Base-by-base conservation (phyloP, 768 basidiomycete genomes). In the Phylloporus arenicola region DNA sequence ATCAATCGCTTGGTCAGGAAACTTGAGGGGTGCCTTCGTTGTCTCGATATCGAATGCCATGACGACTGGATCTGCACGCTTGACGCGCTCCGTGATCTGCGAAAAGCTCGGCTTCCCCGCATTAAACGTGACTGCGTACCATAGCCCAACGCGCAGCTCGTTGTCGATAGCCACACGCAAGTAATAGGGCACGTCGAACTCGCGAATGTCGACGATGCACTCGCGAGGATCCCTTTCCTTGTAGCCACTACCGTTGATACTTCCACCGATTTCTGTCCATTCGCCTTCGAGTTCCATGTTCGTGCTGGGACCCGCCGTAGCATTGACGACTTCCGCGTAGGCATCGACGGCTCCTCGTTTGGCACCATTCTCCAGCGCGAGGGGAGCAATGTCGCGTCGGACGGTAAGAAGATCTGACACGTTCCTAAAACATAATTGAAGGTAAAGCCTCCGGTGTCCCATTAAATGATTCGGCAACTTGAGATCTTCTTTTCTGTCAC, bases 31-130 rank as follows among this genome's bases (percentile, higher is more conserved):
- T n/a, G 91, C 88, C 71, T 99, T 99, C 2, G 94, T 95, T 16
- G 92, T 94, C 69, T 99, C 96, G 64, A 99, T 99, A 82, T 98
- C 96, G 67, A 77, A 99, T 0, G 96, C 96, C 91, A 99, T 88
- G 46, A 99, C 93, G 38, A 99, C 93, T 0, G 96, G 96, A 62
- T 99, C 96, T 19, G 96, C 93, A 80, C 96, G 93, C 65, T 96
- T 95, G 52, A 98, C 93, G 49, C 92, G 83, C 58, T 94, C 90
- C 19, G 74, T 69, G 50, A 98, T 78, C 41, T 70, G 83, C 33
- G 69, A 72, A 63, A 98, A 82, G 12, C 72, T 71, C 5, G 92
- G 90, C 49, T 86, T 82, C 5, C 93, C 94, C 4, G 82, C 83
- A 2, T 78, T 78, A 57, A 94, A 92, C 4, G 86, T 82, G 46